A percentile compares a stretch with the other conserved stretches of the same genome.
These are phyloP conservation scores for Coix lacrymajobi DNA, from an alignment of 176 grass and related monocot genomes.

Conservation along the genomic window DNA sequence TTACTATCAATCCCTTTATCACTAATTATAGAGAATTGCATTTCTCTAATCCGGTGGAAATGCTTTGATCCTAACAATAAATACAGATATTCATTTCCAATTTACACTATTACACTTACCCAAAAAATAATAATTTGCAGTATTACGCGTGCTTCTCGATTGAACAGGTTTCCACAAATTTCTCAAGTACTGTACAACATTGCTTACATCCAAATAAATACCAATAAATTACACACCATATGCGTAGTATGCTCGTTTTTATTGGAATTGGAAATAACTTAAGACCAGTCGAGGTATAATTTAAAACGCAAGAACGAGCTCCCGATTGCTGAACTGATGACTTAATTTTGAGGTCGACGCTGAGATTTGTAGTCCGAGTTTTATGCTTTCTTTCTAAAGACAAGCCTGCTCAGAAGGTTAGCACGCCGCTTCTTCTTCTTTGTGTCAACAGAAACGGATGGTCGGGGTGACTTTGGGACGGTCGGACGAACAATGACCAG, in stretches of 20 bases:
- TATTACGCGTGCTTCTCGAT: not conserved
- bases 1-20: no score
- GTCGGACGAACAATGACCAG: not conserved
- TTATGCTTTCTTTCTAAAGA: slow-evolving; percentile 39
- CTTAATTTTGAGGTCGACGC: not conserved
- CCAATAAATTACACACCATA: not conserved
- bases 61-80: no score
- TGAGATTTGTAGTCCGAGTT: not conserved
- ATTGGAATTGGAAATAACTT: not conserved
- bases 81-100: no score
- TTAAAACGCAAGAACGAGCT: not conserved
- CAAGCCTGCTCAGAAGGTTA: slow-evolving; percentile 32
- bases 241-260: not conserved
- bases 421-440: slow-evolving; percentile 37
- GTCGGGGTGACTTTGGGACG: slow-evolving; percentile 4
- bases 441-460: not conserved
- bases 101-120: no score
- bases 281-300: not conserved
- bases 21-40: no score
- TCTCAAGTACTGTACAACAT: not conserved
- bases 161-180: not conserved
- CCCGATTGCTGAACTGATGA: not conserved
- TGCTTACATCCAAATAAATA: not conserved
- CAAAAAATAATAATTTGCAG: no score
- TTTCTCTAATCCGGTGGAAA: no score